Evolutionary conservation across 768 basidiomycete genomes (phyloP), one percentile per base, ranked within the genome.

Genomic region (Boletellus ananiceps): DNA sequence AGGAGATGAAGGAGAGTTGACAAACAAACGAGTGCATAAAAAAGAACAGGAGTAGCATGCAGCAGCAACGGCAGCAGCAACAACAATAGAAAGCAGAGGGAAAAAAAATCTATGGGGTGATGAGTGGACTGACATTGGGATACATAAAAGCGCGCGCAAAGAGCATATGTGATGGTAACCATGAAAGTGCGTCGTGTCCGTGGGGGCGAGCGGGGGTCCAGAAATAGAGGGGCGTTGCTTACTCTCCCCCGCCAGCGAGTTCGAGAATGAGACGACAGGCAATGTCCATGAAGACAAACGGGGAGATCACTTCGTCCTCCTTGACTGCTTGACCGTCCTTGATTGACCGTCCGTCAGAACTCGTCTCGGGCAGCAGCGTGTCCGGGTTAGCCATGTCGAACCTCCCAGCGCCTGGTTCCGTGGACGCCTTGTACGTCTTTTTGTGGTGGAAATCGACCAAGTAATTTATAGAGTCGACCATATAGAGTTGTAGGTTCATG

Each of bases 381-480:
- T 70, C 67, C 14, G 42, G 59, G 14, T 69, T 60, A 1, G 69
- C 73, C 75, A 84, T 83, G 59, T 88, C 88, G 57, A 82, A 91
- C 54, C 77, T 83, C 15, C 80, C 84, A 15, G 86, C 84, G 6
- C 75, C 86, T 0, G 79, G 74, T 35, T 85, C 82, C 12, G 74
- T 74, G 2, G 81, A 81, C 6, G 88, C 90, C 57, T 74, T 79
- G 69, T 97, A 96, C 44, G 93, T 88, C 64, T 92, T 93, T 68
- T 96, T 92, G 73, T 98, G 94, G 59, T 96, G 86, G 71, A 99
- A 99, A 65, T 98, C 95, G 49, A 99, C 96, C 25, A 99, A 80
- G 69, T 97, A 98, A 70, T 97, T 97, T 66, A 85, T 83, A 19
- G 84, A 84, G 64, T 99, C 95, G 16, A 99, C 92, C 78, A 91